Evolutionary conservation across 257 asterid genomes (phyloP), one percentile per base, ranked within the genome.

Genomic region (Solanum habrochaites): DNA sequence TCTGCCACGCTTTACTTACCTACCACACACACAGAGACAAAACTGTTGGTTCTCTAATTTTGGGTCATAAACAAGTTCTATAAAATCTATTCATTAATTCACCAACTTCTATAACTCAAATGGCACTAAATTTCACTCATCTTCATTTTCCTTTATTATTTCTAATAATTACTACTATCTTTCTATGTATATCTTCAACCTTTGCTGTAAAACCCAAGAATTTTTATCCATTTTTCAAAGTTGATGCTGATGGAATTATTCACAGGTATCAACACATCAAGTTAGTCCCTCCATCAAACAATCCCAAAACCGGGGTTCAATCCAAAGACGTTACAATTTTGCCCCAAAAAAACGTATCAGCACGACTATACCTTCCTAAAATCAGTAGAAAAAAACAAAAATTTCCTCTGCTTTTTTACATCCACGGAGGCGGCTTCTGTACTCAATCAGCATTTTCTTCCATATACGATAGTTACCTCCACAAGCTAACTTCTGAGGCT

Each of bases 401-500:
- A 45, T 92, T 92, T 11, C 98, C 98, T 32, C 88, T 96, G 58
- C 62, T 95, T 80, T 47, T 95, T 85, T 94, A 95, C 94, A 39
- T 89, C 91, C 99, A 96, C 92, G 99, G 99, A 39, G 99, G 98
- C 49, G 99, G 83, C 7, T 95, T 93, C 89, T 66, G 83, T 4
- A 83, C 90, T 82, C 89, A 91, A 56, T 94, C 98, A 3, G 95
- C 98, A 3, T 93, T 94, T 91, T 92, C 97, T 6, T 64, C 95
- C 0, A 0, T 5, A 0, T 95, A 95, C 86, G 95, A 92, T 85
- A 72, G 23, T 89, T 91, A 93, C 86, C 29, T 88, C 78, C 91
- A 81, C 85, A 10, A 85, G 45, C 88, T 96, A 4, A 94, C 93
- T 0, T 88, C 94, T 5, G 75, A 83, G 87, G 91, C 99, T 72